Percentiles rank a stretch among this genome's conserved stretches.
phyloP scores from a whole-genome alignment of 306 rosid species.

The Cucumis melo region DNA sequence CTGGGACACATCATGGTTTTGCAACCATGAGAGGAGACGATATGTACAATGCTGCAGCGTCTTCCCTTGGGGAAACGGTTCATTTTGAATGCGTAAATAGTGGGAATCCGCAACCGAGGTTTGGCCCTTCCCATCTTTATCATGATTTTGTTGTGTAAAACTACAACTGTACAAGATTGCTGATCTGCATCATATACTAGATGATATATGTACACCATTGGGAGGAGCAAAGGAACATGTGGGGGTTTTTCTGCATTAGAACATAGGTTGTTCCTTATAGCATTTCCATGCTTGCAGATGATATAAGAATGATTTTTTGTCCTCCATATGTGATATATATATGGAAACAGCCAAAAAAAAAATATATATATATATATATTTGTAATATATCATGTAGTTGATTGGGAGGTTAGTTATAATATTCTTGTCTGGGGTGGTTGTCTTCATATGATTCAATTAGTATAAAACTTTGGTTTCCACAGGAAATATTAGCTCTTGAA shows the following conservation, averaged over 20 bases:
- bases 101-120: constrained; percentile 45
- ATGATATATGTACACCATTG: not conserved
- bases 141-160: constrained; percentile 55
- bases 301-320: constrained; percentile 10
- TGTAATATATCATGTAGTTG: constrained; percentile 30
- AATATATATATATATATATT: too few species aligned
- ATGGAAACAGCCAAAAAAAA: constrained; percentile 2
- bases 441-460: constrained; percentile 6
- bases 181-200: not conserved
- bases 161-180: not conserved
- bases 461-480: constrained; percentile 13
- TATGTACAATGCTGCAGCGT: constrained; percentile 32
- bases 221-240: constrained; percentile 1
- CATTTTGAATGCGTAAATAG: constrained; percentile 41
- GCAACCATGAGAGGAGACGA: constrained; percentile 43
- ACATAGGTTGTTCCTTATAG: constrained; percentile 3
- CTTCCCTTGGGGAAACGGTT: constrained; percentile 35
- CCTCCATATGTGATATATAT: constrained; percentile 16
- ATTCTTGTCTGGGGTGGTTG: constrained; percentile 10
- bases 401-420: constrained; percentile 21
- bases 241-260: constrained; percentile 1
- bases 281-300: constrained; percentile 21
- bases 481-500: not conserved
- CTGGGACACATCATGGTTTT: constrained; percentile 29
- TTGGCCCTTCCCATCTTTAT: constrained; percentile 32